Base-by-base conservation (phyloP, 208 protist genomes). In the Porcisia deanei region DNA sequence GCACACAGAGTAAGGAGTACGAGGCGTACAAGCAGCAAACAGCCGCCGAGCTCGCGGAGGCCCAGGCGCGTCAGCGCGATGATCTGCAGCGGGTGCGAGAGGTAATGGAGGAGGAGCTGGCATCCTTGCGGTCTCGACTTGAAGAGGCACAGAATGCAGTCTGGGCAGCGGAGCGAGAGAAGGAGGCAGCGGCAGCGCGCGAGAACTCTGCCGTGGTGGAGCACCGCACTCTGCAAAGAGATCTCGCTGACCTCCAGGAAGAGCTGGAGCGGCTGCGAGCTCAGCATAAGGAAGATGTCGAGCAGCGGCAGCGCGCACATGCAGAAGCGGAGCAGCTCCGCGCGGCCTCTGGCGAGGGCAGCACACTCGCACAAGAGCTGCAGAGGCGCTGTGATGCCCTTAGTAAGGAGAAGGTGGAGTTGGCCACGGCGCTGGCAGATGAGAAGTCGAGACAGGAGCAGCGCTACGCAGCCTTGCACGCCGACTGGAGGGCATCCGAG, bases 91-190 rank as follows among this genome's bases (percentile, higher is more conserved):
- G 82, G 1, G 82, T 90, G 66, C 85, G 77, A 52, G 77, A 58
- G 30, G 72, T 83, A 34, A 76, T 92, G 77, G 80, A 90, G 71
- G 77, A 80, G 71, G 90, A 94, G 79, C 49, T 91, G 73, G 52
- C 59, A 18, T 63, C 60, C 34, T 77, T 86, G 43, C 84, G 80
- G 20, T 30, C 64, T 7, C 64, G 80, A 63, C 73, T 92, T 22
- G 87, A 88, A 58, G 76, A 82, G 54, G 86, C 85, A n/a, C 73
- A 84, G 45, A 47, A 77, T 54, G 69, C 83, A 41, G 72, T 76
- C 22, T 72, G 85, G 16, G 74, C 73, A 49, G 78, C 80, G 0
- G 77, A 67, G 16, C 86, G 87, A 57, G 79, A 88, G 58, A 78
- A 76, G 57, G 89, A 94, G 63, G 80, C 87, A 41, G 71, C 66